Base-by-base conservation (phyloP, 2,329 filamentous ascomycete genomes). In the Tolypocladium nubicola region DNA sequence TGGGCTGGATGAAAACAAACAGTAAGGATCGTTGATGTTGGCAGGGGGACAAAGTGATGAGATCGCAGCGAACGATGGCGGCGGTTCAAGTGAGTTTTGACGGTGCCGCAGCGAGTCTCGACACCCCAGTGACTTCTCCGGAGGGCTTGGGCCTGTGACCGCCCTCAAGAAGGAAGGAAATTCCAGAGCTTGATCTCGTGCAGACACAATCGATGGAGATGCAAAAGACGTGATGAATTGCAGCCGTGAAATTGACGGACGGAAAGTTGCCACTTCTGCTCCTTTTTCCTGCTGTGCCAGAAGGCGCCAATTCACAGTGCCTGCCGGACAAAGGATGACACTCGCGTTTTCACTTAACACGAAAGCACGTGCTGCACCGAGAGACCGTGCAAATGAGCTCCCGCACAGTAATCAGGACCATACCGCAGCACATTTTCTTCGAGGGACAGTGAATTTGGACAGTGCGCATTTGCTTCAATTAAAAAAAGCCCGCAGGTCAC, bases 271-370 rank as follows among this genome's bases (percentile, higher is more conserved):
- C 65, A 68, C 63, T 58, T 58, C 59, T 52, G 43, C 60, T 56
- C 59, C 59, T 21, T 50, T 50, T 50, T 50, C 47, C 19, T 30
- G 16, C 9, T 10, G 47, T 63, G 60, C 60, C 55, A 59, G 53
- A 37, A 41, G 53, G 57, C 56, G 57, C 66, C 60, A 62, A 62
- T 64, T 64, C 69, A 72, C 70, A 67, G 61, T 67, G 65, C 66
- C 63, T 54, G 61, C 58, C 61, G 58, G 63, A 60, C 56, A 57
- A 49, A 53, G 38, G 54, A 43, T 37, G 50, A 55, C 37, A 43
- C 55, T 56, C 63, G 66, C 64, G 64, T 62, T 67, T 56, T 56
- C 63, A 61, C 62, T 63, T 65, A 64, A 69, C 70, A 66, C 68
- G 70, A 66, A 67, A 59, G 65, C 68, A 69, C 68, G 66, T 70